Conservation (phyloP, 306 rosid genomes). For the Ormosia semicastrata region DNA sequence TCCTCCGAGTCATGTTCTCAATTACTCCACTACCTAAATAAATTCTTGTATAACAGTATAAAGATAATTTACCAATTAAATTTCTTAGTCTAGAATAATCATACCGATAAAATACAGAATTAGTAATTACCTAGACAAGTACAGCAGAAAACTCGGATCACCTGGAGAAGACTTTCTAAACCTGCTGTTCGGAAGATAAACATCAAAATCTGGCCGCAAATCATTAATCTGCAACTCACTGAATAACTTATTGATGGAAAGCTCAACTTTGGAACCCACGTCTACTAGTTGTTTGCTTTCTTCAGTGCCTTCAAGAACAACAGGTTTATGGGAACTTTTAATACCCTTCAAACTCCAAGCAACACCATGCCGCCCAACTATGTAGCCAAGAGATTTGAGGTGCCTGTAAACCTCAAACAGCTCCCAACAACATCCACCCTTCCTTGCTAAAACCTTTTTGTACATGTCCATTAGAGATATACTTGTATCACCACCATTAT, state of each 20-base stretch:
- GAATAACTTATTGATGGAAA: slow-evolving; percentile 41
- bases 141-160: slow-evolving; percentile 60
- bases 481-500: slow-evolving; percentile 32
- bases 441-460: slow-evolving; percentile 42
- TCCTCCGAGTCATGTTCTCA: not conserved
- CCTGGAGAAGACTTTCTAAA: slow-evolving; percentile 83
- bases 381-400: slow-evolving; percentile 79
- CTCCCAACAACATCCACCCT: slow-evolving; percentile 61
- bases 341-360: slow-evolving; percentile 66
- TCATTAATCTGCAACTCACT: slow-evolving; percentile 49
- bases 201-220: slow-evolving; percentile 58
- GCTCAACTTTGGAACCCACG: slow-evolving; percentile 24
- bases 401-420: slow-evolving; percentile 80
- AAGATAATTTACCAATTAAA: not conserved
- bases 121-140: slow-evolving; percentile 64
- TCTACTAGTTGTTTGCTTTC: slow-evolving; percentile 34
- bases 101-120: not conserved
- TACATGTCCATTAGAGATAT: slow-evolving; percentile 58
- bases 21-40: not conserved
- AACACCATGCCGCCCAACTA: slow-evolving; percentile 57
- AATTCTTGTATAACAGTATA: not conserved
- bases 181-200: slow-evolving; percentile 76
- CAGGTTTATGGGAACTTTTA: slow-evolving; percentile 20
- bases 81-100: not conserved
- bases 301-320: slow-evolving; percentile 27